Conservation (phyloP, 345 rosid species). For the Limnanthes douglasii region DNA sequence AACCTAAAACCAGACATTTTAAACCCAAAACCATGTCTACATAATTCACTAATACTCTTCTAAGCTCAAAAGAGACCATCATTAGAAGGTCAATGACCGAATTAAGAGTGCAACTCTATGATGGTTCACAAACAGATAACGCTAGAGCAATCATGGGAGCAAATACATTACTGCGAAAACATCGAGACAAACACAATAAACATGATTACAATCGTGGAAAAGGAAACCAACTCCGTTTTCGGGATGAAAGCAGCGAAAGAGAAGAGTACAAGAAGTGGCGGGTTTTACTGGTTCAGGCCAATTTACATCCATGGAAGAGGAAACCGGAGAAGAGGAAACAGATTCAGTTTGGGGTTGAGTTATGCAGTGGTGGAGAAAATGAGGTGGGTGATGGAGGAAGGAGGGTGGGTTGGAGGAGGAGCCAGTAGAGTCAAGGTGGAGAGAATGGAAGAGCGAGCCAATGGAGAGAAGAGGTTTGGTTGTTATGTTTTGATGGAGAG, state of each 20-base stretch:
- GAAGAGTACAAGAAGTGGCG: conserved; percentile 15
- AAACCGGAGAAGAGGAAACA: conserved; percentile 10
- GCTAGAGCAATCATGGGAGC: conserved; percentile 58
- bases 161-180: conserved; percentile 28
- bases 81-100: no score
- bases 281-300: conserved; percentile 36
- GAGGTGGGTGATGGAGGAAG: conserved; percentile 50
- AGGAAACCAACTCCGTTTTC: conserved; percentile 23
- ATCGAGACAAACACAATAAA: conserved; percentile 1
- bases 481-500: conserved; percentile 69
- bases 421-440: conserved; percentile 37
- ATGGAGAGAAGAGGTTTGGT: conserved; percentile 39
- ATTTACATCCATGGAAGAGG: conserved; percentile 4
- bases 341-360: conserved; percentile 33
- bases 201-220: conserved; percentile 10
- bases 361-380: conserved; percentile 50
- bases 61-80: no score
- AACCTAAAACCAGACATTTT: no score
- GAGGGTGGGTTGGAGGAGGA: conserved; percentile 44
- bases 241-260: conserved; percentile 36
- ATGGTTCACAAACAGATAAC: no score
- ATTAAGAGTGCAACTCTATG: no score
- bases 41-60: no score
- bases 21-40: no score
- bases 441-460: no score